Percentiles rank a stretch among this genome's conserved stretches.
Evolutionary conservation across 257 asterid species (phyloP).

Genomic region (Nicotiana noctiflora): DNA sequence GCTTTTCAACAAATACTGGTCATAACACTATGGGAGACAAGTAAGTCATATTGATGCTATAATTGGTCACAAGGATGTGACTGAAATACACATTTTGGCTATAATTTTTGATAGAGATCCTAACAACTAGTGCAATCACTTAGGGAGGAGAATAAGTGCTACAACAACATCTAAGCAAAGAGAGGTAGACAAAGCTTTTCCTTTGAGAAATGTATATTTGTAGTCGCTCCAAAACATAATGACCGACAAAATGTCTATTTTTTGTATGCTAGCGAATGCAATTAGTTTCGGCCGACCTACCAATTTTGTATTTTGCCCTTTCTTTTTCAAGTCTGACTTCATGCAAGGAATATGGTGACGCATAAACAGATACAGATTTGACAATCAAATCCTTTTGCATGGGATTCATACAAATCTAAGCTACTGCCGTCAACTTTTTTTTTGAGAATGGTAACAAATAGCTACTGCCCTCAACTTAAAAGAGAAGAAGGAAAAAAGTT

Average conservation of each 20-base stretch:
- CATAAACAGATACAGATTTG: neutral
- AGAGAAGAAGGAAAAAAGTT: neutral
- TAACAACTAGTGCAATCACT: neutral
- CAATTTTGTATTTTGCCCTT: too few relatives aligned
- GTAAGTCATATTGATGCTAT: conserved; percentile 1
- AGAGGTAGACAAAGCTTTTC: neutral
- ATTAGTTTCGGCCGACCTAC: too few relatives aligned
- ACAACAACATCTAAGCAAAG: too few relatives aligned
- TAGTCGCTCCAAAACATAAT: too few relatives aligned
- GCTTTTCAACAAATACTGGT: conserved; percentile 49
- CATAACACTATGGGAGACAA: conserved; percentile 53
- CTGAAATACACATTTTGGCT: neutral
- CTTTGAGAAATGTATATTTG: too few relatives aligned
- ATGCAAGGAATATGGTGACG: neutral
- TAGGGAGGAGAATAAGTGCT: neutral
- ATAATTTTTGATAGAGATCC: neutral
- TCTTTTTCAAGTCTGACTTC: neutral
- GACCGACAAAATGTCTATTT: too few relatives aligned
- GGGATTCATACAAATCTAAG: neutral
- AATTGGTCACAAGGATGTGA: neutral
- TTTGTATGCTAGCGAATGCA: too few relatives aligned
- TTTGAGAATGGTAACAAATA: too few relatives aligned
- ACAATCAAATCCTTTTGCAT: neutral
- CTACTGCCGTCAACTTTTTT: too few relatives aligned
- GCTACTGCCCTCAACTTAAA: neutral